These are phyloP conservation scores for Oryza glaberrima DNA, from an alignment of 176 grass and related monocot genomes.

Conservation along the genomic window DNA sequence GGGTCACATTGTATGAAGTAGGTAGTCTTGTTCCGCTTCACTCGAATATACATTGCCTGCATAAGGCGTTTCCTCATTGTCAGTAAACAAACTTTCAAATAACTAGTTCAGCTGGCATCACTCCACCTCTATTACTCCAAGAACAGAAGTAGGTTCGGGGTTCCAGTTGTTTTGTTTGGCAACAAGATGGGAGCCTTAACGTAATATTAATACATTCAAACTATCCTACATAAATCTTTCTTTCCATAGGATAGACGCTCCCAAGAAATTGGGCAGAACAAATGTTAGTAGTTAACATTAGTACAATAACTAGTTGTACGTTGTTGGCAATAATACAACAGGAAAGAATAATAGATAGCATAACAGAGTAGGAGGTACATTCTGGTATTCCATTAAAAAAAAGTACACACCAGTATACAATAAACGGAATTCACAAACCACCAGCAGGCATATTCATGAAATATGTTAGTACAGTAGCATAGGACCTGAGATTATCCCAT, in stretches of 20 bases:
- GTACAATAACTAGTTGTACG: neutral
- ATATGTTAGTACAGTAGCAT: neutral
- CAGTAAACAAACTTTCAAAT: slow-evolving; percentile 6
- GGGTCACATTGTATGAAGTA: slow-evolving; percentile 88
- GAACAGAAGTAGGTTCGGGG: neutral
- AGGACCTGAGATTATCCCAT: neutral
- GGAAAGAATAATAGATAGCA: slow-evolving; percentile 7
- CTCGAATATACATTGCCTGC: slow-evolving; percentile 86
- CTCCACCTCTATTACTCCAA: slow-evolving; percentile 1
- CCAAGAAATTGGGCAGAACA: slow-evolving; percentile 1
- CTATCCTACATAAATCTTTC: neutral
- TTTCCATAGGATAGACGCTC: neutral
- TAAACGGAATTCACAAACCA: neutral
- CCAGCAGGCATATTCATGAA: neutral
- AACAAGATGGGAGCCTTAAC: neutral
- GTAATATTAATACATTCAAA: neutral
- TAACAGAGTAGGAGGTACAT: neutral
- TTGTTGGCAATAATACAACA: neutral
- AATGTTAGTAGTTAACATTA: neutral
- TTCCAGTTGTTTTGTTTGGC: neutral
- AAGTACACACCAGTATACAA: neutral
- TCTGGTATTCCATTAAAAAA: neutral
- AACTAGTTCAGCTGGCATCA: neutral
- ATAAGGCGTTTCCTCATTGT: neutral
- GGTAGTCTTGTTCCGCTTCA: slow-evolving; percentile 77